Evolutionary conservation across 768 basidiomycete genomes (phyloP), one percentile per base, ranked within the genome.

Genomic region (Austroboletus festivus): DNA sequence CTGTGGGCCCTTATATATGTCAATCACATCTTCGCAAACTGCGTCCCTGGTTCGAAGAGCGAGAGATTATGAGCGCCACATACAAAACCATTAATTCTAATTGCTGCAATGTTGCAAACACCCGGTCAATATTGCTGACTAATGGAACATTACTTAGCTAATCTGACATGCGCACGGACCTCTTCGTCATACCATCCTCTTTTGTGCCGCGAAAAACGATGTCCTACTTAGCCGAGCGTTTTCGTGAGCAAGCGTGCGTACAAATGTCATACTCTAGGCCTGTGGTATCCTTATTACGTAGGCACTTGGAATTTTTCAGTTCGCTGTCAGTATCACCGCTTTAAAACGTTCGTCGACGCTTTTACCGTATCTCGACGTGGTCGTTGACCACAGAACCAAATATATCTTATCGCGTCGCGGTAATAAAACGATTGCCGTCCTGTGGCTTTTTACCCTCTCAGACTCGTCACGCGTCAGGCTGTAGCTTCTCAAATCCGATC

Each of bases 161-260:
- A 58, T 50, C 57, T 52, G 52, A 53, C 53, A 54, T 55, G 59
- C 45, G 62, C 64, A 64, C 64, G 64, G 66, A 61, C 63, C 63
- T 22, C 38, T 33, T 33, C 31, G 31, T 33, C 31, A 33, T n/a
- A n/a, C n/a, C n/a, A n/a, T n/a, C n/a, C n/a, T n/a, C n/a, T n/a
- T n/a, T n/a, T n/a, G n/a, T n/a, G n/a, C 9, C 31, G 31, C n/a
- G 35, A 37, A 37, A 4, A 5, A 18, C 16, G 18, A 26, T 33
- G n/a, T 24, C 12, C 13, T 28, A 7, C 21, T 44, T 40, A 28
- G 39, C 42, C 19, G 16, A 15, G n/a, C 5, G 38, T 47, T 30
- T 46, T 42, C 46, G 31, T 57, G 47, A 53, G 20, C 30, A 12
- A 19, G 15, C 42, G 49, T 49, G 44, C 45, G 42, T 51, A 15